Base-by-base conservation (phyloP, 2,329 filamentous ascomycete species). In the Pleomassaria siparia region DNA sequence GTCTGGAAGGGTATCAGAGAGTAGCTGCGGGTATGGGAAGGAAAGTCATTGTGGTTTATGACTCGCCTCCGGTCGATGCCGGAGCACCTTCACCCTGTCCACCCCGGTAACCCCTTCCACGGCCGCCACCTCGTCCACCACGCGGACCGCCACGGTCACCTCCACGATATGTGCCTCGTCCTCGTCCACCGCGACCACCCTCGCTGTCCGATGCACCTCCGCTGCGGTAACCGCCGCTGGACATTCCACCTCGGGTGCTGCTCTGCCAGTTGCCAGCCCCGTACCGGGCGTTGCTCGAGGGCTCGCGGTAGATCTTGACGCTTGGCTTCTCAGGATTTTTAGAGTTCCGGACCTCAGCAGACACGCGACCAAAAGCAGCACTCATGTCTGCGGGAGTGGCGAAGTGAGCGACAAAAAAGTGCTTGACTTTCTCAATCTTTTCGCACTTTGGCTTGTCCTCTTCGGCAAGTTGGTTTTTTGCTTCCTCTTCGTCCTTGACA, bases 391-490 rank as follows among this genome's bases (percentile, higher is more conserved):
- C 87, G 2, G 78, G 66, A 2, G 80, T 88, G 66, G 86, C 84
- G 75, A 97, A 97, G 56, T 91, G 86, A 21, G 89, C 90, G 41
- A 96, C 89, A 74, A 87, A 91, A 76, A 90, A 90, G 52, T 84
- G 84, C 63, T 84, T 84, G 76, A 85, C 88, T 73, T 89, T 91
- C 63, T 78, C 76, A 46, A 82, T 72, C 62, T 76, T 77, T 45
- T 83, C 72, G 55, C 96, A 89, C 75, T 95, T 96, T 25, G 81
- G 68, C 66, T 84, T 86, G 66, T 96, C 90, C 61, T 95, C 89
- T 11, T 94, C 85, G 1, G 83, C 78, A 66, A 99, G 92, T 20
- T 96, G 78, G 26, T 89, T 85, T 47, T 87, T 86, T 29, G 89
- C 87, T 51, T 91, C 88, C 25, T 96, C 89, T 56, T 92, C 89